These are phyloP conservation scores for Monosporascus sp. DNA, from an alignment of 2,329 filamentous ascomycete species.

Conservation along the genomic window DNA sequence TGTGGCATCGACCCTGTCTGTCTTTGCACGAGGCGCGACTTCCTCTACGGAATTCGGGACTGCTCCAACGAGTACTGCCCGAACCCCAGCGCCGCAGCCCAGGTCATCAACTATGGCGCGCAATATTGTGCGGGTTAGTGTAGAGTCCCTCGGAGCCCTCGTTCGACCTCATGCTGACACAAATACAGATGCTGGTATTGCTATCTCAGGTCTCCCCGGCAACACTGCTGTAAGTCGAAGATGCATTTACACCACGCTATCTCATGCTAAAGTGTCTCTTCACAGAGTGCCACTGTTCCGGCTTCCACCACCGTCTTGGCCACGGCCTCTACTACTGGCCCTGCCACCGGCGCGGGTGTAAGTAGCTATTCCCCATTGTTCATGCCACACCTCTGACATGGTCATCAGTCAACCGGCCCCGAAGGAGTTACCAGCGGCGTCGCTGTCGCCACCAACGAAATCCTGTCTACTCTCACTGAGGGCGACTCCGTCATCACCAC, in stretches of 20 bases:
- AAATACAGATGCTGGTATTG: constrained; percentile 16
- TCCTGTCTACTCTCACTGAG: constrained; percentile 11
- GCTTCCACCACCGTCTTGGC: constrained; percentile 11
- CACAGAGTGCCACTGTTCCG: constrained; percentile 4
- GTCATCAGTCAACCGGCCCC: constrained; percentile 5
- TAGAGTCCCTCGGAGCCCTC: not conserved
- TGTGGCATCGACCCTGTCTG: constrained; percentile 35
- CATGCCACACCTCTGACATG: constrained; percentile 3
- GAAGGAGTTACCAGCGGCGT: not conserved
- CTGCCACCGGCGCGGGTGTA: not conserved
- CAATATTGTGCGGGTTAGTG: constrained; percentile 24
- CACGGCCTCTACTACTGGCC: constrained; percentile 1
- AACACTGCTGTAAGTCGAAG: constrained; percentile 2
- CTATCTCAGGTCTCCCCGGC: not conserved
- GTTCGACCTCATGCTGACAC: constrained; percentile 1
- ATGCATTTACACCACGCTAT: too few species aligned
- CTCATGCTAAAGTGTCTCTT: constrained; percentile 5
- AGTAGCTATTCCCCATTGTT: not conserved
- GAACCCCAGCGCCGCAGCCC: constrained; percentile 8
- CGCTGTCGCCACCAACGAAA: constrained; percentile 6
- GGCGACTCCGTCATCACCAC: constrained; percentile 5
- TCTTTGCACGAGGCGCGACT: constrained; percentile 36
- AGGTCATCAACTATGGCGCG: constrained; percentile 21
- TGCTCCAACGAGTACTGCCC: constrained; percentile 22
- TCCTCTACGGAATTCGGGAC: constrained; percentile 33